A percentile compares a stretch with the other conserved stretches of the same genome.
phyloP scores from a whole-genome alignment of 805 yeast genomes.

The Maudiozyma barnettii region DNA sequence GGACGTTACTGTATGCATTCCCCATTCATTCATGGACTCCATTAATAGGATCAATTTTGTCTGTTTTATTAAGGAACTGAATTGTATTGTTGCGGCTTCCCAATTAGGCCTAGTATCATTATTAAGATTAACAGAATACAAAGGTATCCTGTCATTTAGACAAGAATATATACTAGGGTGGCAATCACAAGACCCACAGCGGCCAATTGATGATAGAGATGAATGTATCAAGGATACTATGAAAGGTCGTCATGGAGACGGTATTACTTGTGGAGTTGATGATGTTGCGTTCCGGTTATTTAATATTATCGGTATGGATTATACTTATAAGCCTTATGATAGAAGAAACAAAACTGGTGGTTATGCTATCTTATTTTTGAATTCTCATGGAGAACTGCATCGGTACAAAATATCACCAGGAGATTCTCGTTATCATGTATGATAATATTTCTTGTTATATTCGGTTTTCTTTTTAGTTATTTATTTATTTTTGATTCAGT shows the following conservation, averaged over 20 bases:
- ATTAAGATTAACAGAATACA: constrained; percentile 19
- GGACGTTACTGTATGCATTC: constrained; percentile 7
- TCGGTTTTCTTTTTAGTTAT: background rate
- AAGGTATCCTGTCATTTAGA: constrained; percentile 23
- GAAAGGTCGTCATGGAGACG: background rate
- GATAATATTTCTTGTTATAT: background rate
- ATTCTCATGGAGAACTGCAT: background rate
- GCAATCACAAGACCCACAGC: constrained; percentile 14
- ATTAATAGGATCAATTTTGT: constrained; percentile 15
- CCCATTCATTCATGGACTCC: background rate
- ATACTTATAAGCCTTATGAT: constrained; percentile 12
- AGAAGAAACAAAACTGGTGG: constrained; percentile 3
- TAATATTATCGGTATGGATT: constrained; percentile 17
- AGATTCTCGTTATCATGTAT: background rate
- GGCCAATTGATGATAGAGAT: background rate
- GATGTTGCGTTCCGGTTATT: constrained; percentile 15
- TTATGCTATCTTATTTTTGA: constrained; percentile 13
- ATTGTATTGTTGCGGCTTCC: constrained; percentile 21
- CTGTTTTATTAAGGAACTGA: constrained; percentile 19
- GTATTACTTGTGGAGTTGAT: constrained; percentile 10
- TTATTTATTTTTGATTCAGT: no score
- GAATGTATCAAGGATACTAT: constrained; percentile 4
- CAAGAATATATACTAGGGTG: constrained; percentile 25
- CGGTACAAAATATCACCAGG: constrained; percentile 5
- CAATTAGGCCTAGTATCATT: constrained; percentile 19